Conservation (phyloP, 306 rosid species). For the Casuarina glauca region DNA sequence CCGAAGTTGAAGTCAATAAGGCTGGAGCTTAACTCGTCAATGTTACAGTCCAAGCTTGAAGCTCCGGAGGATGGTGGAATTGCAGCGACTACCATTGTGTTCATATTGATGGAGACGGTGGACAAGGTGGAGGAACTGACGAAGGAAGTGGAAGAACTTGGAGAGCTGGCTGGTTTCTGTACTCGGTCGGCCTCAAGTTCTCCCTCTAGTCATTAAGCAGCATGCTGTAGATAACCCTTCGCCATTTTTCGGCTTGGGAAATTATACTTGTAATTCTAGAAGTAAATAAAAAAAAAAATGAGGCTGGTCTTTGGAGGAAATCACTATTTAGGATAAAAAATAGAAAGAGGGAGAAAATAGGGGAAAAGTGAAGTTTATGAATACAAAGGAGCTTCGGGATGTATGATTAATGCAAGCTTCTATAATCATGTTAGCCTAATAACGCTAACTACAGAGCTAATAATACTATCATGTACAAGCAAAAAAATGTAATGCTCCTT, state of each 20-base stretch:
- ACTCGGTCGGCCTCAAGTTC: not conserved
- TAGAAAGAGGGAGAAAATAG: not conserved
- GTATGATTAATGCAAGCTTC: not conserved
- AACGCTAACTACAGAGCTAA: too few relatives aligned
- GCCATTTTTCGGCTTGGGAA: not conserved
- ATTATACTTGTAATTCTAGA: not conserved
- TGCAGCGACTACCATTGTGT: constrained; percentile 46
- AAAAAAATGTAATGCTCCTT: too few relatives aligned
- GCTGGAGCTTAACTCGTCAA: constrained; percentile 40
- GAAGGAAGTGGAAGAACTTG: constrained; percentile 64
- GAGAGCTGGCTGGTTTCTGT: constrained; percentile 49
- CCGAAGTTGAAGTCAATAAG: constrained; percentile 52
- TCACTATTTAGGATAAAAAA: not conserved
- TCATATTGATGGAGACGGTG: constrained; percentile 49
- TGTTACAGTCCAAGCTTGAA: constrained; percentile 32
- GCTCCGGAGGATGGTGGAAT: not conserved
- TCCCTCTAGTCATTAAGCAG: not conserved
- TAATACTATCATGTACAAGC: too few relatives aligned
- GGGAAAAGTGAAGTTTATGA: not conserved
- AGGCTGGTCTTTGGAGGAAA: not conserved
- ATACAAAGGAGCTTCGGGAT: not conserved
- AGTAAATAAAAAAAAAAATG: not conserved
- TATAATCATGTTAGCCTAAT: too few relatives aligned
- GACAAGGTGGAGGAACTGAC: constrained; percentile 63
- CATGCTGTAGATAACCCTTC: not conserved